Base-by-base conservation (phyloP, 106 monocot species). In the Dactylorhiza incarnata region DNA sequence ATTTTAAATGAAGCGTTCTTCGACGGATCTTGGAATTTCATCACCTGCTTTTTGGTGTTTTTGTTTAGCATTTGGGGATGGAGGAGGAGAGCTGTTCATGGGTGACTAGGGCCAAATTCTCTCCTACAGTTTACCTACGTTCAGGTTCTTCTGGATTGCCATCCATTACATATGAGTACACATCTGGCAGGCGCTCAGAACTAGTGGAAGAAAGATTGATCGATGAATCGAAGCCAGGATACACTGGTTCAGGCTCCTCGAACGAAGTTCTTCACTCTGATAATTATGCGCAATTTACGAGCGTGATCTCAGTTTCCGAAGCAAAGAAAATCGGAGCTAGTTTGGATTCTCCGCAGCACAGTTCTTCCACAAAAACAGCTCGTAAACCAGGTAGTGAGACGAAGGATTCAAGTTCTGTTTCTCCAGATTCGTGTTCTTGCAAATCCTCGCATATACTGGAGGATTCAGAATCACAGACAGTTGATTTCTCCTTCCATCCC, bases 81-180 rank as follows among this genome's bases (percentile, higher is more conserved):
- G 89, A 83, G 52, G 78, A 83, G 25, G 81, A 86, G 45, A 49
- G 17, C 45, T 68, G 48, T 52, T 89, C 89, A 50, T 89, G 86
- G 86, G 58, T 89, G 25, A 78, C 49, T 25, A 78, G 89, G 52
- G 29, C 81, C 4, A 89, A 79, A 54, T 81, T 81, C 63, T 79
- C 89, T 1, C 76, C 78, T 5, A 86, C 81, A 1, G 59, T 81
- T 14, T 78, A 48, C 44, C 68, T 61, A 46, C 75, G 89, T 44
- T 62, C 81, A 5, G 71, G 67, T 22, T 75, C 77, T 37, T 63
- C 78, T 5, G 71, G 72, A 29, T 23, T 75, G 63, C 62, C 77
- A 7, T 44, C 52, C n/a, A 68, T 63, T 19, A 68, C 78, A 0
- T 69, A 68, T 37, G 66, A 46, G 17, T 5, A 70, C 58, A 9